Base-by-base conservation (phyloP, 148 eudicot genomes). In the Suaeda aralocaspica region DNA sequence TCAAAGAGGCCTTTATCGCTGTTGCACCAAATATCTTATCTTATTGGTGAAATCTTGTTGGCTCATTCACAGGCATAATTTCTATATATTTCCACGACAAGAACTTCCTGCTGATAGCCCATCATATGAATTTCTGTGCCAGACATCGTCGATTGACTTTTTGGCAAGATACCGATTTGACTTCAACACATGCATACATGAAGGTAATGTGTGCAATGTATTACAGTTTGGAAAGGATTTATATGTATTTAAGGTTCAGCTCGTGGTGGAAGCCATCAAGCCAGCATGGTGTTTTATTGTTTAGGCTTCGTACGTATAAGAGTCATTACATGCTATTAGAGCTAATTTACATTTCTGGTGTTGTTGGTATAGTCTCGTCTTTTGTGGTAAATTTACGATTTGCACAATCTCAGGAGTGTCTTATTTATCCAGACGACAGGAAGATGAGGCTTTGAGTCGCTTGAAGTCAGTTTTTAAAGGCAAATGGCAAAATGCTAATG, bases 401-500 rank as follows among this genome's bases (percentile, higher is more conserved):
- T 81, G 80, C 70, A 66, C 83, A 79, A 85, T 87, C 87, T 87
- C 99, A 94, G 97, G 99, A 73, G 78, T 89, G 83, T 94, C 97
- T 84, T 94, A 94, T 91, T 86, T 94, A 89, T 94, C 99, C 85
- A 91, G 97, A 94, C 79, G 84, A 69, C 99, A 87, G 84, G 96
- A 94, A 80, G 88, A 87, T 22, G 85, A 84, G 71, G 93, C 88
- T 14, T 67, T 89, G 71, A 78, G 77, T 64, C 81, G 72, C 76
- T 77, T 91, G 75, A 71, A 76, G 36, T 66, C 70, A 39, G 69
- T 66, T 64, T 82, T 82, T 76, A 74, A 71, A 64, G 77, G 78
- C 70, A 86, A 84, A 64, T 41, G 74, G 68, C 28, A 69, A 57
- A 72, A 67, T 68, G 53, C 31, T 71, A 82, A 80, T 65, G 83